A percentile compares a stretch with the other conserved stretches of the same genome.
phyloP scores from a whole-genome alignment of 129 eudicot genomes.

The Apium graveolens region DNA sequence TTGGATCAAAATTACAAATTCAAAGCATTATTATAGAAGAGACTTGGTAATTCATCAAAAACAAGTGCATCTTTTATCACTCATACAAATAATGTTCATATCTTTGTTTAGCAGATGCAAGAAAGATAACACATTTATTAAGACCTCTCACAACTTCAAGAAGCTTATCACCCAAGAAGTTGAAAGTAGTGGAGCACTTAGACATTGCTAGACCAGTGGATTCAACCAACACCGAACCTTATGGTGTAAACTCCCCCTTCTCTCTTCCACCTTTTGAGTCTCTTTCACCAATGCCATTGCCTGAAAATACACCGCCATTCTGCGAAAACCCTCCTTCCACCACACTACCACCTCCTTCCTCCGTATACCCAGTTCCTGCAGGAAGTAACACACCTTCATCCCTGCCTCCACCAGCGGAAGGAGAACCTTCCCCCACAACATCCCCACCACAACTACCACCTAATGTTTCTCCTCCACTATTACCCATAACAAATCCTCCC shows the following conservation, averaged over 20 bases:
- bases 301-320: conserved; percentile 44
- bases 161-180: conserved; percentile 4
- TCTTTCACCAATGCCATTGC: conserved; percentile 53
- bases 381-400: conserved; percentile 13
- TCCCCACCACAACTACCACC: conserved; percentile 28
- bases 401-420: conserved; percentile 20
- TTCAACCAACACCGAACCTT: conserved; percentile 32
- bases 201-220: conserved; percentile 27
- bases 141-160: conserved; percentile 12
- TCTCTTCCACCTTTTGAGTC: conserved; percentile 67
- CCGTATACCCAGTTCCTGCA: not conserved
- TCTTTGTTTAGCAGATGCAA: conserved; percentile 35
- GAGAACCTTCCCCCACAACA: conserved; percentile 5
- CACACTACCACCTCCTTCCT: not conserved
- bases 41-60: not conserved
- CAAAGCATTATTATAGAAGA: not conserved
- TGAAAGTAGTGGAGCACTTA: conserved; percentile 17
- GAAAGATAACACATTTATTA: conserved; percentile 17
- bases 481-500: conserved; percentile 6
- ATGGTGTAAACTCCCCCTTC: conserved; percentile 37
- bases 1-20: too few relatives aligned
- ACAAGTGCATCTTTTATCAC: not conserved
- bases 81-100: not conserved
- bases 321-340: conserved; percentile 54
- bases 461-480: conserved; percentile 14